Evolutionary conservation across 495 filamentous ascomycete genomes (phyloP), one percentile per base, ranked within the genome.

Genomic region (Podospora conica): DNA sequence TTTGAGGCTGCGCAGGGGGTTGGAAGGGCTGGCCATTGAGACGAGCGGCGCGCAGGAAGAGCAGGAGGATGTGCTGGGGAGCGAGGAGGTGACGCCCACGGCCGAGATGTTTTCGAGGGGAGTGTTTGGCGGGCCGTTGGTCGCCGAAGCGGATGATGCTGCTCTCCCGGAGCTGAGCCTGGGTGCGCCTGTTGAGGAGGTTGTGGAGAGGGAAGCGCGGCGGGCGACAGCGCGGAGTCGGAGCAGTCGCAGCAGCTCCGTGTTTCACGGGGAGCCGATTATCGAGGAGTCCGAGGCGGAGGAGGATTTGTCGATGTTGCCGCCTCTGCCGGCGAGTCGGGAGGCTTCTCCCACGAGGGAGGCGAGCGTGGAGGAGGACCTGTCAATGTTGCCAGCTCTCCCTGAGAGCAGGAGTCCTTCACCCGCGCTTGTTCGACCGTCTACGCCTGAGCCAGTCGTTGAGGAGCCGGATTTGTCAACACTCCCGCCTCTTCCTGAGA

Each of bases 41-140:
- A 77, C 72, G 22, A 28, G 27, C 4, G 64, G 68, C 60, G 12
- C 59, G 56, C 18, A 61, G 68, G 54, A 33, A 25, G 29, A 3
- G 4, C 11, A 48, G 53, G 61, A 61, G 12, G 75, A 74, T 21
- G 58, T 70, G 5, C 68, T 77, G 6, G 75, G 69, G 8, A 76
- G 73, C 1, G 59, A 75, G 20, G 74, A 79, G 67, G 73, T 72
- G 4, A 79, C 77, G 53, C 75, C 78, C n/a, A 74, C 69, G 64
- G 75, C 74, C 3, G 58, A 21, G 23, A 18, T 29, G 58, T 40
- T 58, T 57, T 25, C 60, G 21, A 4, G 18, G 21, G 29, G 24
- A 4, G 31, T 48, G 21, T 53, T 53, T 59, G 21, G 22, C 15
- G 29, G 20, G 18, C 29, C 11, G 9, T 61, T 31, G 40, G 15